phyloP scores from a whole-genome alignment of 192 early-diverging fungal genomes.

The Podila epicladia region DNA sequence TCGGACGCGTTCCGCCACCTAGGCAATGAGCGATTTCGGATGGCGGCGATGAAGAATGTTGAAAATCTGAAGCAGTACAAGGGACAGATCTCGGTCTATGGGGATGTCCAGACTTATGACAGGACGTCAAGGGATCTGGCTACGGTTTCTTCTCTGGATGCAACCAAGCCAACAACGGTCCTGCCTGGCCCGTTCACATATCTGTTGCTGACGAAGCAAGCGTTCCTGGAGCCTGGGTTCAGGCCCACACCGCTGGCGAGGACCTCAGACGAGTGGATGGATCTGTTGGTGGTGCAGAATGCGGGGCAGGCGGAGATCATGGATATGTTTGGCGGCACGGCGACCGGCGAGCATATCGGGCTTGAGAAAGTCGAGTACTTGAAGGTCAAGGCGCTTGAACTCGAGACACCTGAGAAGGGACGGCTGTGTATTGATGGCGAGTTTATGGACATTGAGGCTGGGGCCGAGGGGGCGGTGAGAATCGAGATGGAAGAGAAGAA shows the following conservation, averaged over 20 bases:
- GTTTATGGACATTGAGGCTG: slow-evolving; percentile 28
- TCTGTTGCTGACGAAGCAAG: slow-evolving; percentile 56
- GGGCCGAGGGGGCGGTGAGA: slow-evolving; percentile 21
- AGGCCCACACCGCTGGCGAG: slow-evolving; percentile 56
- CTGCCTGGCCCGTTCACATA: slow-evolving; percentile 55
- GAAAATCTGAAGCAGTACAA: slow-evolving; percentile 52
- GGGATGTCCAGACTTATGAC: slow-evolving; percentile 28
- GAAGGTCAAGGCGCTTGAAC: slow-evolving; percentile 43
- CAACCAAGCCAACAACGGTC: background rate
- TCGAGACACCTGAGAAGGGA: slow-evolving; percentile 48
- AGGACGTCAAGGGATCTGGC: slow-evolving; percentile 2
- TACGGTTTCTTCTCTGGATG: background rate
- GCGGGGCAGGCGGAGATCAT: slow-evolving; percentile 45
- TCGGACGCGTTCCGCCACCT: slow-evolving; percentile 55
- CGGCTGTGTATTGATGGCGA: slow-evolving; percentile 62
- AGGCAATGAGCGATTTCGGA: slow-evolving; percentile 57
- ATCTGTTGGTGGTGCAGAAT: slow-evolving; percentile 51
- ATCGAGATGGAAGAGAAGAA: slow-evolving; percentile 19
- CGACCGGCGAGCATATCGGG: slow-evolving; percentile 48
- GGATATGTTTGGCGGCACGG: slow-evolving; percentile 36
- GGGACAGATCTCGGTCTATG: slow-evolving; percentile 44
- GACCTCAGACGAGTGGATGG: slow-evolving; percentile 52
- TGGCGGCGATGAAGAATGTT: slow-evolving; percentile 54
- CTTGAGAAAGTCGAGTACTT: slow-evolving; percentile 56
- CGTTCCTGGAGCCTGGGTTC: slow-evolving; percentile 59